These are phyloP conservation scores for Paracoccidioides brasiliensis DNA, from an alignment of 2,329 filamentous ascomycete species.

Conservation along the genomic window DNA sequence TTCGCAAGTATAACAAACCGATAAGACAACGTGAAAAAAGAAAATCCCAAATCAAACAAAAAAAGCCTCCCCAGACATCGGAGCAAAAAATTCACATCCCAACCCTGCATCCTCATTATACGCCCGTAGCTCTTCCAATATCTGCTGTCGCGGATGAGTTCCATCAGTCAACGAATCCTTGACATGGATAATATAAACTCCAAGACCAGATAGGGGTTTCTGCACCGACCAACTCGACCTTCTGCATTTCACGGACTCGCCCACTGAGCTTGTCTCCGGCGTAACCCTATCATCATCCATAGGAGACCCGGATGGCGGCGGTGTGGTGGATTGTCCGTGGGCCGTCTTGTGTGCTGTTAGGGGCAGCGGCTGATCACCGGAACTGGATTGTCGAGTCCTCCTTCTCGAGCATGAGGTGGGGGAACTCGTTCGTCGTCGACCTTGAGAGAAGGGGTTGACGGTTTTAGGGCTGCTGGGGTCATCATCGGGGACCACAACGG, in stretches of 20 bases:
- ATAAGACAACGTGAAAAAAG: neutral
- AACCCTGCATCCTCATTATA: slow-evolving; percentile 53
- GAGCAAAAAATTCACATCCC: slow-evolving; percentile 69
- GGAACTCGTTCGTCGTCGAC: neutral
- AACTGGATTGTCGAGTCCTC: neutral
- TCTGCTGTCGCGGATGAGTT: slow-evolving; percentile 48
- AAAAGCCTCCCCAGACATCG: slow-evolving; percentile 49
- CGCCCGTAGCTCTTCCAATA: slow-evolving; percentile 54
- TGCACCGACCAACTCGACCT: neutral
- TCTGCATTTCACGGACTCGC: neutral
- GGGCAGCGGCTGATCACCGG: neutral
- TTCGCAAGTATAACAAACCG: neutral
- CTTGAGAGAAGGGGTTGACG: neutral
- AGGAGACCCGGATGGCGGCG: neutral
- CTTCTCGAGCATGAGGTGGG: neutral
- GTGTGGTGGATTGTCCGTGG: neutral
- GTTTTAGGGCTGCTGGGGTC: slow-evolving; percentile 6
- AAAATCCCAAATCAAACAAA: slow-evolving; percentile 21
- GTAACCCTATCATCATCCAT: neutral
- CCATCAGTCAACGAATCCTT: slow-evolving; percentile 75
- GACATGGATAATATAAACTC: slow-evolving; percentile 81
- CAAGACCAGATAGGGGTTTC: slow-evolving; percentile 54
- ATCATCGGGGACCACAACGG: slow-evolving; percentile 4
- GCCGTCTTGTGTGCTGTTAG: neutral
- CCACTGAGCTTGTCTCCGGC: neutral